Evolutionary conservation across 2,329 filamentous ascomycete species (phyloP), one percentile per base, ranked within the genome.

Genomic region (Cordyceps tenuipes): DNA sequence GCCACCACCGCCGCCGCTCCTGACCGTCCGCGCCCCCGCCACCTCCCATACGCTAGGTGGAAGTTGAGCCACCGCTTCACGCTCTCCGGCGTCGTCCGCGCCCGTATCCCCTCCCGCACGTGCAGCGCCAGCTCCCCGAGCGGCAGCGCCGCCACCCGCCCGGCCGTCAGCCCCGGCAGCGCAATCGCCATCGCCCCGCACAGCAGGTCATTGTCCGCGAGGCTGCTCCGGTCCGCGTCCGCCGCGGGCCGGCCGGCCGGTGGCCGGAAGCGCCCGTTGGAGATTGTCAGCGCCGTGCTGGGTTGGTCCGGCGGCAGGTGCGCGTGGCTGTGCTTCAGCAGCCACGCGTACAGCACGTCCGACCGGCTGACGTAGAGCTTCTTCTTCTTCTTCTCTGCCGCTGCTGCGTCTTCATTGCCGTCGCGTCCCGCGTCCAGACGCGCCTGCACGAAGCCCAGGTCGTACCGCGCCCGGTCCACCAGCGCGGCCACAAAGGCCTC

Each of bases 241-340:
- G n/a, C n/a, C n/a, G n/a, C 26, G 9, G 23, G 4, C 1, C 15
- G 41, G 3, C 31, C 31, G 13, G 43, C 53, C 3, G 53, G 53
- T 9, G 53, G 53, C 3, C 53, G 21, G 53, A 56, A 56, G 53
- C 53, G 53, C 12, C 53, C 53, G 43, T 56, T 56, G 17, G 39
- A 19, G 26, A 56, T 47, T 3, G 41, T 46, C 21, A 56, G 6
- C 6, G 53, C 39, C 1, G 53, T 56, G 53, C 53, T 56, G 10
- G 26, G 29, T n/a, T 56, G 53, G 23, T 31, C 39, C 1, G 53
- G 39, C 8, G 53, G 5, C 17, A 56, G 41, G 41, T 56, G 39
- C 41, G 53, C 53, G 41, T 56, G 53, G 26, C 53, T 56, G 13
- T 56, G 53, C 26, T 56, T 56, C 26, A 56, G 53, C 26, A 56